These are phyloP conservation scores for Phylloporus sp. DNA, from an alignment of 768 basidiomycete genomes.

Conservation along the genomic window DNA sequence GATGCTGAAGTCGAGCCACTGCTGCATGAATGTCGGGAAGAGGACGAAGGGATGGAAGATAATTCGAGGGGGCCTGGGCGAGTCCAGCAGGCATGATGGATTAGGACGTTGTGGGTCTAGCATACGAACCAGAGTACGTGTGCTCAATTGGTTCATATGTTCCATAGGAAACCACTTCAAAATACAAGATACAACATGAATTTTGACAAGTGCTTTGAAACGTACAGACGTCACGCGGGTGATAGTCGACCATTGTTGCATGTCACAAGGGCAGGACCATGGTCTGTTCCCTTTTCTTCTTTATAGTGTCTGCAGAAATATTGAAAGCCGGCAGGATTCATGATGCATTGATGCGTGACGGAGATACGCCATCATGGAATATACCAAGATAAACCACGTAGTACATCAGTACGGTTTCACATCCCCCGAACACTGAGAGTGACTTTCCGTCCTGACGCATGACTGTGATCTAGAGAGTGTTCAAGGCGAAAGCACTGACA, in stretches of 20 bases:
- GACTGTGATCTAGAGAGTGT: constrained; percentile 18
- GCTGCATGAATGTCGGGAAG: no score
- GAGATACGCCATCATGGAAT: constrained; percentile 21
- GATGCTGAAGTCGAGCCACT: no score
- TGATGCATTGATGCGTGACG: constrained; percentile 6
- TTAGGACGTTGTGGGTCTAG: no score
- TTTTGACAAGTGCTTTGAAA: background rate
- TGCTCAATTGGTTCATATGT: no score
- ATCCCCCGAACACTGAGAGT: constrained; percentile 23
- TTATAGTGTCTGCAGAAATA: constrained; percentile 23
- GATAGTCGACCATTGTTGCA: background rate
- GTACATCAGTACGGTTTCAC: constrained; percentile 32
- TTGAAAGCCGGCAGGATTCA: constrained; percentile 24
- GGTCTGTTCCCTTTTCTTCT: constrained; percentile 13
- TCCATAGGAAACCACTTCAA: no score
- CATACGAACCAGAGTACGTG: no score
- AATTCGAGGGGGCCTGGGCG: no score
- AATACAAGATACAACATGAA: background rate
- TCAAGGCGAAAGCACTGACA: no score
- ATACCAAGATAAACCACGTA: constrained; percentile 29
- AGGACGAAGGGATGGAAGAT: no score
- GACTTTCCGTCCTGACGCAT: constrained; percentile 24
- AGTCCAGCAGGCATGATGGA: no score
- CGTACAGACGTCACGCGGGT: background rate
- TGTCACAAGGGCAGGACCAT: constrained; percentile 22